Conservation (phyloP, 2,329 filamentous ascomycete species). For the Aspergillus intermedius region DNA sequence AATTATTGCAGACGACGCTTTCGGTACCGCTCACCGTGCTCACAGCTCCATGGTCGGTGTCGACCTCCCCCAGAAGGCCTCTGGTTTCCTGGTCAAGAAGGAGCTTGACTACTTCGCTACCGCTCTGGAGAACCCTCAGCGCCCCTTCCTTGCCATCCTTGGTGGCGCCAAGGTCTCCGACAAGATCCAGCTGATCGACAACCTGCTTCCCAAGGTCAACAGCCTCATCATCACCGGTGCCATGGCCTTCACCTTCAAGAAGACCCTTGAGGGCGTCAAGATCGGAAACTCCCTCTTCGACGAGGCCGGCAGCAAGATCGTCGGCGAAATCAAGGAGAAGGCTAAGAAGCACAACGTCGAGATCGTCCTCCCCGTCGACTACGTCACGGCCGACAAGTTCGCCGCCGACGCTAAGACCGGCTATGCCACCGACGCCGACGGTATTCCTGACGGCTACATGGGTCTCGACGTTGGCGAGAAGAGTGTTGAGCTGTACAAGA, state of each 20-base stretch:
- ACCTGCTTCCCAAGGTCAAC: constrained; percentile 96
- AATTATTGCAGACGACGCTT: constrained; percentile 72
- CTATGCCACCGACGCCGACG: constrained; percentile 74
- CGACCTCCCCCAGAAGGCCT: constrained; percentile 90
- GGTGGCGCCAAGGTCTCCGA: constrained; percentile 97
- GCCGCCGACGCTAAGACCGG: constrained; percentile 73
- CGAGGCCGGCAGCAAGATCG: constrained; percentile 87
- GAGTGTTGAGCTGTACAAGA: constrained; percentile 80
- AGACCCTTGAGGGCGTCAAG: constrained; percentile 83
- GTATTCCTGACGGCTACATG: constrained; percentile 97
- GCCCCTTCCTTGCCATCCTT: constrained; percentile 96
- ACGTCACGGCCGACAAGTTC: constrained; percentile 95
- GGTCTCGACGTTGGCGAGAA: constrained; percentile 90
- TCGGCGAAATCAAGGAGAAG: constrained; percentile 81
- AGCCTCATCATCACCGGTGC: constrained; percentile 92
- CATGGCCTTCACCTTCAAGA: constrained; percentile 99
- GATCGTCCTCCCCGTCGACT: constrained; percentile 90
- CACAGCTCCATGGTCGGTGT: constrained; percentile 99
- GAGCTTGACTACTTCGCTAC: constrained; percentile 99
- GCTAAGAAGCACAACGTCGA: constrained; percentile 95
- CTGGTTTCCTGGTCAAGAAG: constrained; percentile 99
- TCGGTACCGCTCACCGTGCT: constrained; percentile 94
- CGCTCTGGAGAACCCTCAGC: constrained; percentile 85
- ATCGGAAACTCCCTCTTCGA: constrained; percentile 93
- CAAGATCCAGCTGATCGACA: constrained; percentile 99